Evolutionary conservation across 768 basidiomycete genomes (phyloP).

Genomic region (Kwoniella botswanensis): DNA sequence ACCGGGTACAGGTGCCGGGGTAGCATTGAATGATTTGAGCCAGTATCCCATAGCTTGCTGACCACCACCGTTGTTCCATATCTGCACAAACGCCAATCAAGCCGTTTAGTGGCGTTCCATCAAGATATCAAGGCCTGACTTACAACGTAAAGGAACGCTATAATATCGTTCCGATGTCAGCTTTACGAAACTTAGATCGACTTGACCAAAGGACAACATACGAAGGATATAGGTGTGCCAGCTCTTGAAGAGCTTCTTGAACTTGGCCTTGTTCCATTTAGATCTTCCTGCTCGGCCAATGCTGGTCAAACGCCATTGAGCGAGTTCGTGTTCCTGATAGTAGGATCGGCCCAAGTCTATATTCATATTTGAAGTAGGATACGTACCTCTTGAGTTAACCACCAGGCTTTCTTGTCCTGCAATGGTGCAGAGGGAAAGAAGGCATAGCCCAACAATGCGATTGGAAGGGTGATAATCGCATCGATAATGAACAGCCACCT

Average conservation of each 20-base stretch:
- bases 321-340: slow-evolving; percentile 7
- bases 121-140: not conserved
- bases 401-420: slow-evolving; percentile 24
- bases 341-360: not conserved
- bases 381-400: slow-evolving; percentile 15
- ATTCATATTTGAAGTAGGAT: not conserved
- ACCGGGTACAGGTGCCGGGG: slow-evolving; percentile 29
- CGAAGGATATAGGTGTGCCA: slow-evolving; percentile 37
- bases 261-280: slow-evolving; percentile 12
- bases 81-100: slow-evolving; percentile 3
- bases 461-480: slow-evolving; percentile 29
- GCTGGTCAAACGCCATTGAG: slow-evolving; percentile 12
- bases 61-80: slow-evolving; percentile 35
- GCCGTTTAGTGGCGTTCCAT: not conserved
- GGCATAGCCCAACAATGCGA: slow-evolving; percentile 29
- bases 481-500: slow-evolving; percentile 38
- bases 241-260: slow-evolving; percentile 13
- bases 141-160: slow-evolving; percentile 28
- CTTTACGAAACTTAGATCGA: too few relatives aligned
- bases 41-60: slow-evolving; percentile 37
- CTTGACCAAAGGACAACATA: not conserved
- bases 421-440: slow-evolving; percentile 32
- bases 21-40: slow-evolving; percentile 43
- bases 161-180: not conserved
- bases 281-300: slow-evolving; percentile 18